Conservation (phyloP, 2,329 filamentous ascomycete species). For the Pseudocercospora fijiensis region DNA sequence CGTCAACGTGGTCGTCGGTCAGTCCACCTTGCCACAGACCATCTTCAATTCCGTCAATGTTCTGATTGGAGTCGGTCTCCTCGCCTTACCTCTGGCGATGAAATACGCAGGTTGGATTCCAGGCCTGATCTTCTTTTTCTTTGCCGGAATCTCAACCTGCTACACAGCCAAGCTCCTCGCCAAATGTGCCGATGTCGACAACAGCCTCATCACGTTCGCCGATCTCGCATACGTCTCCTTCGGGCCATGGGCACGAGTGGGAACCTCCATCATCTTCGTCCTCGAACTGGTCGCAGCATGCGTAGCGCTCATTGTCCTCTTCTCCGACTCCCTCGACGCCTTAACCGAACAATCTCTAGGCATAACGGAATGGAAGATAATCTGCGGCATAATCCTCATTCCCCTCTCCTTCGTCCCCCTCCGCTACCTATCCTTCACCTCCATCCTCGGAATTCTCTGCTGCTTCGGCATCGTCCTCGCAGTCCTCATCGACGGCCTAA, state of each 20-base stretch:
- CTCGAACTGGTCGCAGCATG: slow-evolving; percentile 84
- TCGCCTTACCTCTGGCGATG: slow-evolving; percentile 84
- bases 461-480: slow-evolving; percentile 86
- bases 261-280: slow-evolving; percentile 82
- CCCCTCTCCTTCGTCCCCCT: slow-evolving; percentile 83
- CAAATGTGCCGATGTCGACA: slow-evolving; percentile 84
- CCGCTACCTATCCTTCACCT: slow-evolving; percentile 81
- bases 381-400: slow-evolving; percentile 75
- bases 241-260: slow-evolving; percentile 74
- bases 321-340: slow-evolving; percentile 83
- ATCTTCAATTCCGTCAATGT: slow-evolving; percentile 96
- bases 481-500: slow-evolving; percentile 79
- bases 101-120: slow-evolving; percentile 86
- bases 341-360: slow-evolving; percentile 64
- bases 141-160: slow-evolving; percentile 72
- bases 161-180: slow-evolving; percentile 85
- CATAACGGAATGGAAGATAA: slow-evolving; percentile 75
- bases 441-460: slow-evolving; percentile 85
- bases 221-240: slow-evolving; percentile 91
- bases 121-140: slow-evolving; percentile 70
- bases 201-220: slow-evolving; percentile 85
- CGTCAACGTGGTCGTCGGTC: slow-evolving; percentile 80
- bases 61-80: slow-evolving; percentile 81
- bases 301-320: slow-evolving; percentile 87
- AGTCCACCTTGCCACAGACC: slow-evolving; percentile 93